These are phyloP conservation scores for Aristolochia californica DNA, from an alignment of 164 flowering plant genomes.

Conservation along the genomic window DNA sequence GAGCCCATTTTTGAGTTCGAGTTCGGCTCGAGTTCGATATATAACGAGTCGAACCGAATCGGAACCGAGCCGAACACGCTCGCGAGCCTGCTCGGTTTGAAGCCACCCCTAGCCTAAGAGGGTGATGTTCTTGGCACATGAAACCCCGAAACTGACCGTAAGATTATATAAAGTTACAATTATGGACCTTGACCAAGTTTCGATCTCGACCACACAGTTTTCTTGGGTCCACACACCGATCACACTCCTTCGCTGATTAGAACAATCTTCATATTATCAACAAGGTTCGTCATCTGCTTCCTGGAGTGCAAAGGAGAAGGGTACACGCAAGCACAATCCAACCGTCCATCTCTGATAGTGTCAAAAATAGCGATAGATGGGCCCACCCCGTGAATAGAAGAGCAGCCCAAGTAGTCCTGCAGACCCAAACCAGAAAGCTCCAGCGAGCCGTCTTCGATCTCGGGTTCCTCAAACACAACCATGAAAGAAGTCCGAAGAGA, in stretches of 20 bases:
- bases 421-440: slow-evolving; percentile 30
- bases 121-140: no score
- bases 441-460: slow-evolving; percentile 26
- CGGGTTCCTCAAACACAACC: slow-evolving; percentile 60
- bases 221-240: no score
- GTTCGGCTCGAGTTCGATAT: no score
- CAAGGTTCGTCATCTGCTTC: slow-evolving; percentile 51
- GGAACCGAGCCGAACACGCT: no score
- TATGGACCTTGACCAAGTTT: no score
- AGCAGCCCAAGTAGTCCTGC: slow-evolving; percentile 57
- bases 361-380: slow-evolving; percentile 65
- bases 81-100: no score
- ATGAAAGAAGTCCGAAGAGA: slow-evolving; percentile 62
- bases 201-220: no score
- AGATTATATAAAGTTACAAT: no score
- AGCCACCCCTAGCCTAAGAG: no score
- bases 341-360: slow-evolving; percentile 43
- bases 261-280: slow-evolving; percentile 56
- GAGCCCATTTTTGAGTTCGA: no score
- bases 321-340: slow-evolving; percentile 64
- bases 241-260: slow-evolving; percentile 4
- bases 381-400: slow-evolving; percentile 70
- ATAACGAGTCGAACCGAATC: no score
- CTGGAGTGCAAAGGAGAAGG: slow-evolving; percentile 77
- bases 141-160: no score